Base-by-base conservation (phyloP, 139 green algal genomes). In the Chlorella sp. region DNA sequence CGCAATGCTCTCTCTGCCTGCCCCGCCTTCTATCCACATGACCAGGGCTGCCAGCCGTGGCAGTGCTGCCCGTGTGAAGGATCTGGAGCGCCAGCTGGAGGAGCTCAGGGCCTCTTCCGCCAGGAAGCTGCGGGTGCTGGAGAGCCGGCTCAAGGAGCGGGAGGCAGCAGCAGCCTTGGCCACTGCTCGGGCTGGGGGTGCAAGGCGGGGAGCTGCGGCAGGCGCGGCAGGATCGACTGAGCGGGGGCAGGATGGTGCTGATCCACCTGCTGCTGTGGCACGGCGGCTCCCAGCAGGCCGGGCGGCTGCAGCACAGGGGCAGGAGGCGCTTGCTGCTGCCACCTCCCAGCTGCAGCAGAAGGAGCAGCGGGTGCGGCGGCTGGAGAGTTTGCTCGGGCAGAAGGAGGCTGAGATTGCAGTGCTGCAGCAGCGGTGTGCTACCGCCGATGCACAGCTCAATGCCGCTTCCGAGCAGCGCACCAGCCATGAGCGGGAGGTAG, bases 261-360 rank as follows among this genome's bases (percentile, higher is more conserved):
- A 23, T 7, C 44, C 44, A 3, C 39, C 70, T 60, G 70, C 41
- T 13, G 26, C 70, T 12, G 2, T 25, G 39, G 7, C 44, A 51
- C 47, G 6, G n/a, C 20, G 5, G 20, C 30, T 17, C 7, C 30
- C 18, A 0, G 47, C 3, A 16, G n/a, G 75, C 75, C 69, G 21
- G 26, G 55, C 39, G 25, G 72, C 44, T 70, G n/a, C 74, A 21
- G 30, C 74, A 9, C 74, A 57, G 44, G 44, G 6, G 69, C 70
- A 72, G 5, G 76, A 82, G 26, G 76, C 57, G 36, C 26, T 82
- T 56, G 34, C 32, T 20, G 60, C 60, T 18, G 76, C 76, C 34
- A 82, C 26, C 57, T 32, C 28, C 3, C 76, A 82, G 76, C 76
- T 82, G 57, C 57, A 72, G 76, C 76, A 82, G 76, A 72, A 72